Conservation (phyloP, 108 stramenopile species). For the Schizochytrium sp. region DNA sequence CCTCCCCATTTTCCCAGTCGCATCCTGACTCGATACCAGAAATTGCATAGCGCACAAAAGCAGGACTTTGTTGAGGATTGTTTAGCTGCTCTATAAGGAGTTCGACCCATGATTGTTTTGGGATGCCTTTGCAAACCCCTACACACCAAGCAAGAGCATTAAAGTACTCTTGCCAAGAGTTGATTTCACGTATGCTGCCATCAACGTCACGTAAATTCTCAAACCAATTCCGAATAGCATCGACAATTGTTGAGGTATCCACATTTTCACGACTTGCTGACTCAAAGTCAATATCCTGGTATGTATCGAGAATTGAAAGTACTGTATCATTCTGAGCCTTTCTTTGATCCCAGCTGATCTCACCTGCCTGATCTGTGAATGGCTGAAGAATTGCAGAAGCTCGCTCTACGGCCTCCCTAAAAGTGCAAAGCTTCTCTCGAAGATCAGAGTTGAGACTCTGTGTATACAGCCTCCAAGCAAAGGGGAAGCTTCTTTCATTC, state of each 20-base stretch:
- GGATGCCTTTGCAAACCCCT: background rate
- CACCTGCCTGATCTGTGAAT: background rate
- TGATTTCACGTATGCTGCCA: background rate
- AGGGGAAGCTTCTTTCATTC: background rate
- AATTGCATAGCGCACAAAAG: background rate
- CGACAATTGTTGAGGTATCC: background rate
- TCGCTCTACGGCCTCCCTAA: background rate
- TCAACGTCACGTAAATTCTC: background rate
- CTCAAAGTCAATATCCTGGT: background rate
- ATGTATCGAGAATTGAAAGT: background rate
- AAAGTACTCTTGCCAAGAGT: background rate
- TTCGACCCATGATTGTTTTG: constrained; percentile 16
- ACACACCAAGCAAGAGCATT: background rate
- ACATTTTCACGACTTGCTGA: background rate
- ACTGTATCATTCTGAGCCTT: background rate
- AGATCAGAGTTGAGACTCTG: background rate
- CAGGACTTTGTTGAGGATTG: background rate
- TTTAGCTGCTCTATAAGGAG: background rate
- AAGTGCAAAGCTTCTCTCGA: background rate
- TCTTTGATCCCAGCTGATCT: background rate
- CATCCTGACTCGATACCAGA: background rate
- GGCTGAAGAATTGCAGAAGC: background rate
- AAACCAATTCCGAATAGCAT: background rate
- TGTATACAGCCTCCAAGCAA: background rate
- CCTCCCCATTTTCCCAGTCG: constrained; percentile 23